Evolutionary conservation across 2,329 filamentous ascomycete genomes (phyloP).

Genomic region (Diaporthe vaccinii): DNA sequence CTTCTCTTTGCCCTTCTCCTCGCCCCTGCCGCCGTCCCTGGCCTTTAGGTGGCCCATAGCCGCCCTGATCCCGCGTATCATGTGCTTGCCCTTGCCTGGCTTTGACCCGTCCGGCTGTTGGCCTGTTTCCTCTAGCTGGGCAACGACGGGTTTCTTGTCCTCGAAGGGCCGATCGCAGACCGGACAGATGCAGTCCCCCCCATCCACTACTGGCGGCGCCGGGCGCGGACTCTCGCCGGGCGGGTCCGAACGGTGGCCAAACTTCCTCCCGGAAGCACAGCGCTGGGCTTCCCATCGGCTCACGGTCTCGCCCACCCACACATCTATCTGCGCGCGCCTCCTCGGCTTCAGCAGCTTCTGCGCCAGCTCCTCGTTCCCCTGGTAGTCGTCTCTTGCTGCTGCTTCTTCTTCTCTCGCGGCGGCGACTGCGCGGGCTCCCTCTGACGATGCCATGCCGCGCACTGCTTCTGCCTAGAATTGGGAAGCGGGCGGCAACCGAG

Average conservation of each 20-base stretch:
- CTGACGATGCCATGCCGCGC: background rate
- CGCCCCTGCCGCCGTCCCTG: background rate
- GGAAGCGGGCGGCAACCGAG: background rate
- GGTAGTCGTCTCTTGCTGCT: background rate
- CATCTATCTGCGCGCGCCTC: slow-evolving; percentile 34
- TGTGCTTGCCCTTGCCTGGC: background rate
- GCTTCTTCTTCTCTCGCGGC: no score
- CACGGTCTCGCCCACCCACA: slow-evolving; percentile 36
- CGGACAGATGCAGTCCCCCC: background rate
- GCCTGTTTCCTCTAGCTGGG: background rate
- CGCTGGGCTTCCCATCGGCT: background rate
- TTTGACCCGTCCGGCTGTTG: background rate
- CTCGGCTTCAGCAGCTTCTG: slow-evolving; percentile 29
- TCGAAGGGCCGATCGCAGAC: slow-evolving; percentile 34
- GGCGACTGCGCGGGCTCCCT: background rate
- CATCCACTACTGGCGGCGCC: background rate
- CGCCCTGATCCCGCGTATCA: slow-evolving; percentile 27
- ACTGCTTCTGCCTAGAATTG: background rate
- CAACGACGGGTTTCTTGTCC: background rate
- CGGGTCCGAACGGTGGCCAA: slow-evolving; percentile 26
- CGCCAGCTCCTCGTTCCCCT: background rate
- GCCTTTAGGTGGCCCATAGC: slow-evolving; percentile 6
- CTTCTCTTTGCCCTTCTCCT: no score
- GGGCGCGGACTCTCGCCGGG: background rate
- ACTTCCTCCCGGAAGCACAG: slow-evolving; percentile 24